A percentile compares a stretch with the other conserved stretches of the same genome.
Conservation (phyloP, 176 grass and related monocot genomes). For the Triticum timopheevii region DNA sequence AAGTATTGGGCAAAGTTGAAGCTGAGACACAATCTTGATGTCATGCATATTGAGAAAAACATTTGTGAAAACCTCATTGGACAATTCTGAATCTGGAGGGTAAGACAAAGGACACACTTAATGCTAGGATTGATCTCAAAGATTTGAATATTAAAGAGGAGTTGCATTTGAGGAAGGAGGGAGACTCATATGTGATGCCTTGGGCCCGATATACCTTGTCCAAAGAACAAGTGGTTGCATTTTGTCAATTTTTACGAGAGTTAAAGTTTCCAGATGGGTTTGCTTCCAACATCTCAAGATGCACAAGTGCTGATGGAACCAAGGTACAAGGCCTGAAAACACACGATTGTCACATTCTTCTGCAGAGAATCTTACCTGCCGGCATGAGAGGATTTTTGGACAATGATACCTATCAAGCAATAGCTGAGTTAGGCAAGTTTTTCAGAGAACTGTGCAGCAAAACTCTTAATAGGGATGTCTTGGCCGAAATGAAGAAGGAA, state of each 20-base stretch:
- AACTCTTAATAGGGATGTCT: conserved; percentile 10
- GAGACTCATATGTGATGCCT: background rate
- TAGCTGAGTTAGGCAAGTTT: background rate
- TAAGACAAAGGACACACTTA: conserved; percentile 24
- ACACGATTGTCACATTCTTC: background rate
- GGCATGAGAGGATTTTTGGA: background rate
- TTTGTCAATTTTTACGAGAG: too few relatives aligned
- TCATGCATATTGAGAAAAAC: conserved; percentile 37
- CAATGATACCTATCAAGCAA: background rate
- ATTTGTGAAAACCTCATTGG: conserved; percentile 14
- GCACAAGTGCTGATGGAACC: background rate
- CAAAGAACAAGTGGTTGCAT: too few relatives aligned
- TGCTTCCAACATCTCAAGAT: conserved; percentile 14
- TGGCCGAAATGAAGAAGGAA: background rate
- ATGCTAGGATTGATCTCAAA: conserved; percentile 26
- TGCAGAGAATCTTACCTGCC: background rate
- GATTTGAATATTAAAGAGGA: conserved; percentile 19
- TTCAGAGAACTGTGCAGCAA: conserved; percentile 7
- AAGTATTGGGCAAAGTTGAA: conserved; percentile 12
- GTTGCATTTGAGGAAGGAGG: background rate
- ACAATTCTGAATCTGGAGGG: background rate
- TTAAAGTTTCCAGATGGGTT: background rate
- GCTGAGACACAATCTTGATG: conserved; percentile 30
- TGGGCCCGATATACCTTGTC: background rate
- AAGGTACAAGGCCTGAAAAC: background rate